Percentiles rank a stretch among this genome's conserved stretches.
These are phyloP conservation scores for Grigorovia humatica DNA, from an alignment of 805 yeast genomes.

Conservation along the genomic window DNA sequence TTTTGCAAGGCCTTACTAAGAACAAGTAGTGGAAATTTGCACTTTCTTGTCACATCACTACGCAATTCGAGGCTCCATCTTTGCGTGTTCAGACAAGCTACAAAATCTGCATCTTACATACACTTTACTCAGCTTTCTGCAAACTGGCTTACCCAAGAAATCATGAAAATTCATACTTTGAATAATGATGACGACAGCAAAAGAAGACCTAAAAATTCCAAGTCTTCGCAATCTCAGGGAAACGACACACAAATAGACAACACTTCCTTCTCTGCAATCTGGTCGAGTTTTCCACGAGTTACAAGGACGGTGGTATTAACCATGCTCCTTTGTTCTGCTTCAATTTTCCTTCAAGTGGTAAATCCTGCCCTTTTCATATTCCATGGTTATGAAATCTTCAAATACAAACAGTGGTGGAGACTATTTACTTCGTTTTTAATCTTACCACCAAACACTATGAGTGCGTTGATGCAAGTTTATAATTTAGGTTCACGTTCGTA, in stretches of 20 bases:
- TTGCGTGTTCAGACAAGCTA: no score
- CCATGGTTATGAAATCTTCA: constrained; percentile 11
- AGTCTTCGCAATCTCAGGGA: neutral
- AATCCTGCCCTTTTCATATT: constrained; percentile 14
- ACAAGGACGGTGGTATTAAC: constrained; percentile 45
- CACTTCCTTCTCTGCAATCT: constrained; percentile 6
- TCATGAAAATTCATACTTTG: constrained; percentile 10
- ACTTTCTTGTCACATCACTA: no score
- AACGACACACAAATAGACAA: neutral
- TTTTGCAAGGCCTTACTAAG: no score
- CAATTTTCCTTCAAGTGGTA: constrained; percentile 28
- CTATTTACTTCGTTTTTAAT: constrained; percentile 19
- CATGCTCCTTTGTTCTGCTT: constrained; percentile 36
- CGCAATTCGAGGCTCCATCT: no score
- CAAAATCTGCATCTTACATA: no score
- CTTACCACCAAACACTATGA: constrained; percentile 17
- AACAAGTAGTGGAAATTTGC: no score
- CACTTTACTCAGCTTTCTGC: no score
- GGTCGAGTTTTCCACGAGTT: constrained; percentile 44
- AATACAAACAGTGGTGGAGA: constrained; percentile 23
- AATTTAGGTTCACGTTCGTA: constrained; percentile 20
- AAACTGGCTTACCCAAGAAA: neutral
- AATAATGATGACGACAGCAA: constrained; percentile 1
- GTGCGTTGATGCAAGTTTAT: constrained; percentile 20
- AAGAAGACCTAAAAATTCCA: neutral